Evolutionary conservation across 495 filamentous ascomycete genomes (phyloP).

Genomic region (Usnea hakonensis): DNA sequence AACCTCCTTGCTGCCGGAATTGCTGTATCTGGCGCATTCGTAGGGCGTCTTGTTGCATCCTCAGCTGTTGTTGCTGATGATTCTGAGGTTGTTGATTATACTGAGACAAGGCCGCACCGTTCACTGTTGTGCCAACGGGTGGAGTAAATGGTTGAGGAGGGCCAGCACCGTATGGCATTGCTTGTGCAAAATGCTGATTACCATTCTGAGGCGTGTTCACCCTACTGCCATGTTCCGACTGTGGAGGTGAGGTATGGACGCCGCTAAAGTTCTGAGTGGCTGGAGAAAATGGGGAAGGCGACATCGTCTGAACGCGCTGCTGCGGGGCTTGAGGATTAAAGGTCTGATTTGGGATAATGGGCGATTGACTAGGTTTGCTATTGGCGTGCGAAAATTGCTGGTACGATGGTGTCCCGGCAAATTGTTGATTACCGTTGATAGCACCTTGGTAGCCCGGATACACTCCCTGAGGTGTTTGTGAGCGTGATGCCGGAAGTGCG

Average conservation of each 20-base stretch:
- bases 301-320: slow-evolving; percentile 80
- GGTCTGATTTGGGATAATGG: slow-evolving; percentile 69
- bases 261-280: slow-evolving; percentile 65
- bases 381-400: slow-evolving; percentile 77
- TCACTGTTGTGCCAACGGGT: slow-evolving; percentile 32
- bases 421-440: slow-evolving; percentile 48
- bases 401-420: slow-evolving; percentile 57
- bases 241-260: slow-evolving; percentile 68
- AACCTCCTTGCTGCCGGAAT: slow-evolving; percentile 33
- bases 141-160: slow-evolving; percentile 36
- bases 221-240: slow-evolving; percentile 66
- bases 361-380: slow-evolving; percentile 77
- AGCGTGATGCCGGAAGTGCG: slow-evolving; percentile 72
- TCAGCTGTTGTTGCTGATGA: slow-evolving; percentile 38
- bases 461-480: slow-evolving; percentile 75
- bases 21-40: slow-evolving; percentile 57
- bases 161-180: slow-evolving; percentile 35
- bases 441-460: slow-evolving; percentile 56
- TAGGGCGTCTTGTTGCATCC: slow-evolving; percentile 25
- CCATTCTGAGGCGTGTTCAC: slow-evolving; percentile 68
- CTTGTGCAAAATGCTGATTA: slow-evolving; percentile 48
- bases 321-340: slow-evolving; percentile 57
- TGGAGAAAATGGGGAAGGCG: slow-evolving; percentile 85
- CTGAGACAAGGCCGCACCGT: slow-evolving; percentile 24
- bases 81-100: slow-evolving; percentile 41